Evolutionary conservation across 1,284 basidiomycete species (phyloP).

Genomic region (Microbotryomycetes sp.): DNA sequence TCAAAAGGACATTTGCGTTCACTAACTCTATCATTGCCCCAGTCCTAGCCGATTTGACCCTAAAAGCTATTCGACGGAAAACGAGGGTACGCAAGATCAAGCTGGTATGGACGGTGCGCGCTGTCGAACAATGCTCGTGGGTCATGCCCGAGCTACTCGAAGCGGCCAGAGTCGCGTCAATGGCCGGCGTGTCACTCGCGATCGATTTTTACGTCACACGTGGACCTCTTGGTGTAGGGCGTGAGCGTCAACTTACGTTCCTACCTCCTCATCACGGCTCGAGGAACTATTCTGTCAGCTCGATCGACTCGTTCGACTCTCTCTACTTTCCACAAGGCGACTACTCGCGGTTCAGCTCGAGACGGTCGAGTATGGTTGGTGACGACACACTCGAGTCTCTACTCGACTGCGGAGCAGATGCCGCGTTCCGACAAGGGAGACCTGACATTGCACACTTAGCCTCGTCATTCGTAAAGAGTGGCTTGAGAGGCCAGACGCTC

Average conservation of each 20-base stretch:
- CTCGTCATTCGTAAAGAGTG: not conserved
- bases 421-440: not conserved
- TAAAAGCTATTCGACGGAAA: not conserved
- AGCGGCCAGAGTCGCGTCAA: not conserved
- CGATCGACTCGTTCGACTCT: not conserved
- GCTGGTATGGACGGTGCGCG: slow-evolving; percentile 24
- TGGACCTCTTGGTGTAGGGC: not conserved
- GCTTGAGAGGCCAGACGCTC: not conserved
- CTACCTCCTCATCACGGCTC: not conserved
- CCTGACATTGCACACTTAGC: not conserved
- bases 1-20: not conserved
- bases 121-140: slow-evolving; percentile 6
- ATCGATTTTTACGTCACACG: slow-evolving; percentile 22
- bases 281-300: not conserved
- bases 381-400: not conserved
- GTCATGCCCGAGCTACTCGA: slow-evolving; percentile 4
- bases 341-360: not conserved
- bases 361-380: not conserved
- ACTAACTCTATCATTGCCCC: slow-evolving; percentile 14
- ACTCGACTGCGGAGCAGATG: not conserved
- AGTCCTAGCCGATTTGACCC: slow-evolving; percentile 6
- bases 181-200: slow-evolving; percentile 4
- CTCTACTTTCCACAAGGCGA: not conserved
- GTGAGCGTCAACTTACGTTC: not conserved
- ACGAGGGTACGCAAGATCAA: slow-evolving; percentile 1